Evolutionary conservation across 768 basidiomycete genomes (phyloP).

Genomic region (Naganishia kalamii): DNA sequence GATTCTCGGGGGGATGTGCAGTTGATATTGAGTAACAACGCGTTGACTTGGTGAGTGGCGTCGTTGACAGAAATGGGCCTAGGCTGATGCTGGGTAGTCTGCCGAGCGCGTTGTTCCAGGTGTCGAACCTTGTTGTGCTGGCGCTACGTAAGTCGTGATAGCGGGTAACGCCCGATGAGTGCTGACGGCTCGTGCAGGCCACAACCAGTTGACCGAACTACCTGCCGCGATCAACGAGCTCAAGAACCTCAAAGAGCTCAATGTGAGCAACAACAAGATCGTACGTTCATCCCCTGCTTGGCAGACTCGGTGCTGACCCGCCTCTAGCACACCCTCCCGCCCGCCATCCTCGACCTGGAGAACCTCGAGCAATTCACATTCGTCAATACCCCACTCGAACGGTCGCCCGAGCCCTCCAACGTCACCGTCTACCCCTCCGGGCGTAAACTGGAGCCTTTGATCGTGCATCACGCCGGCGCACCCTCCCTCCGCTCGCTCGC

Average conservation of each 20-base stretch:
- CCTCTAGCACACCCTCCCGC: conserved; percentile 28
- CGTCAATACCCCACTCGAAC: conserved; percentile 10
- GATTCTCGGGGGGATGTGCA: conserved; percentile 6
- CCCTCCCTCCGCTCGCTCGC: conserved; percentile 30
- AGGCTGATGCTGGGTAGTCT: conserved; percentile 24
- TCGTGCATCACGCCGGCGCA: conserved; percentile 23
- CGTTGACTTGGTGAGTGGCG: conserved; percentile 9
- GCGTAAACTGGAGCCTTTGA: conserved; percentile 27
- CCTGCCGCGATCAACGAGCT: conserved; percentile 42
- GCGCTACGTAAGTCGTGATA: conserved; percentile 30
- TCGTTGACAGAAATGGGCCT: background rate
- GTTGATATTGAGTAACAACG: conserved; percentile 9
- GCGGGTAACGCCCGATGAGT: background rate
- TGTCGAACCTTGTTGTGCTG: conserved; percentile 36
- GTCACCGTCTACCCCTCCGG: conserved; percentile 6
- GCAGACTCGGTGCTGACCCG: background rate
- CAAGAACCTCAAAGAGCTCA: conserved; percentile 37
- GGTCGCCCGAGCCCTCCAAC: background rate
- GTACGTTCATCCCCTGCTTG: background rate
- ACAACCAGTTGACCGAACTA: conserved; percentile 34
- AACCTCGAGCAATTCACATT: conserved; percentile 29
- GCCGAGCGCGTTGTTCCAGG: conserved; percentile 41
- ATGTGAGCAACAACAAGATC: conserved; percentile 40
- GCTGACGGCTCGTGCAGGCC: conserved; percentile 18
- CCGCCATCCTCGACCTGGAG: conserved; percentile 36